phyloP scores from a whole-genome alignment of 331 rosid species.

The Arachis monticola region DNA sequence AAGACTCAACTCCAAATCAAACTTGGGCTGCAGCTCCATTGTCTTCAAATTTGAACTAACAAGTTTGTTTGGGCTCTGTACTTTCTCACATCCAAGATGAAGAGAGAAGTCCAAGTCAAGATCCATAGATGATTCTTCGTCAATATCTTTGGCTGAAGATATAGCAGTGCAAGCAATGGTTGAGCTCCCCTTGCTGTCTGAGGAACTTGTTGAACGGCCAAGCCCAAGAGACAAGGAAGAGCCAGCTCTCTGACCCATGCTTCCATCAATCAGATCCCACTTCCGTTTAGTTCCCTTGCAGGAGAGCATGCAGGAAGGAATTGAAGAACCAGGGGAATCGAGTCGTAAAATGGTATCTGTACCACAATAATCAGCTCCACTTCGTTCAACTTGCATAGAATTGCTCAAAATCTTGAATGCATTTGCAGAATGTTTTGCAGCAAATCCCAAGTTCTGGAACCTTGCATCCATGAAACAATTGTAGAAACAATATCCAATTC shows the following conservation, averaged over 20 bases:
- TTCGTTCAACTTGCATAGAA: conserved; percentile 55
- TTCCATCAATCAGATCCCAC: conserved; percentile 67
- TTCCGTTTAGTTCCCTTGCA: conserved; percentile 79
- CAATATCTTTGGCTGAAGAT: conserved; percentile 88
- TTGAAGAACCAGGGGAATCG: conserved; percentile 67
- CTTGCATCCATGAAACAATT: conserved; percentile 66
- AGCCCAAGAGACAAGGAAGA: conserved; percentile 83
- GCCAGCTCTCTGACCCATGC: conserved; percentile 58
- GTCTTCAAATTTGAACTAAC: conserved; percentile 50
- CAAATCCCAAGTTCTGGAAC: conserved; percentile 64
- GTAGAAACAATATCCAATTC: conserved; percentile 47
- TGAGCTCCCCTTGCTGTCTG: conserved; percentile 91
- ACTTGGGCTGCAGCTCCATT: conserved; percentile 55
- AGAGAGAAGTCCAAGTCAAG: conserved; percentile 72
- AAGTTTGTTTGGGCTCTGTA: conserved; percentile 55
- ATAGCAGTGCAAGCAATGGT: conserved; percentile 81
- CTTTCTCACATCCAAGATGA: conserved; percentile 71
- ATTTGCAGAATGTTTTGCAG: conserved; percentile 64
- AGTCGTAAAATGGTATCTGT: conserved; percentile 76
- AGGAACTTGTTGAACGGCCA: conserved; percentile 77
- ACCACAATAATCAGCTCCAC: conserved; percentile 47
- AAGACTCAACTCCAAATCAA: conserved; percentile 85
- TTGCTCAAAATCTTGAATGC: conserved; percentile 65
- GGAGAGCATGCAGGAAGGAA: conserved; percentile 43
- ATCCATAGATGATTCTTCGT: conserved; percentile 89